A percentile compares a stretch with the other conserved stretches of the same genome.
Conservation (phyloP, 1,139 yeast species). For the Blastobotrys persicus region DNA sequence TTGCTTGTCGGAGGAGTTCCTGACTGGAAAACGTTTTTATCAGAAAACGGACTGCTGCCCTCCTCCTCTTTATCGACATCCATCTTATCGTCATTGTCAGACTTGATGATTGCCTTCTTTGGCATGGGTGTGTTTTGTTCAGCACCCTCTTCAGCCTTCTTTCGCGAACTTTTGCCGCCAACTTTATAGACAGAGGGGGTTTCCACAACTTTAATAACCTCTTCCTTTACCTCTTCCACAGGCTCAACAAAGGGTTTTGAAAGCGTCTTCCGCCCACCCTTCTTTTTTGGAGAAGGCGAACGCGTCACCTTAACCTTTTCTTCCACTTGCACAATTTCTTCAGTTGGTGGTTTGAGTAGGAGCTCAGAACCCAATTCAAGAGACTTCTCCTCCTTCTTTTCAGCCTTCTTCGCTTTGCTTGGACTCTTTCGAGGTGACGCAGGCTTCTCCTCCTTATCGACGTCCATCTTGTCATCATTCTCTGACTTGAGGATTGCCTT, state of each 20-base stretch:
- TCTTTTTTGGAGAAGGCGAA: slow-evolving; percentile 15
- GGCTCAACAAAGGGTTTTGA: slow-evolving; percentile 19
- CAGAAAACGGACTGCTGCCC: slow-evolving; percentile 38
- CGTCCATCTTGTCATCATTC: no score
- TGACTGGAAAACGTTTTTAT: slow-evolving; percentile 46
- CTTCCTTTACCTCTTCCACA: slow-evolving; percentile 16
- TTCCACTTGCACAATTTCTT: slow-evolving; percentile 14
- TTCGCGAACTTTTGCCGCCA: slow-evolving; percentile 13
- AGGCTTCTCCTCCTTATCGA: neutral
- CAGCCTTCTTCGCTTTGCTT: neutral
- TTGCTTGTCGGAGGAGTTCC: slow-evolving; percentile 22
- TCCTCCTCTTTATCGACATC: slow-evolving; percentile 2
- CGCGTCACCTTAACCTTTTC: slow-evolving; percentile 7
- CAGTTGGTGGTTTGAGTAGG: slow-evolving; percentile 7
- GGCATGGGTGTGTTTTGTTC: slow-evolving; percentile 1
- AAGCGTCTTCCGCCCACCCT: slow-evolving; percentile 19
- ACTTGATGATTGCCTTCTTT: neutral
- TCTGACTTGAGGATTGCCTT: no score
- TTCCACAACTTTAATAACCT: slow-evolving; percentile 7
- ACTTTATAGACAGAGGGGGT: slow-evolving; percentile 13
- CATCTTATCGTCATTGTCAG: neutral
- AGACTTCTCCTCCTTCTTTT: slow-evolving; percentile 10
- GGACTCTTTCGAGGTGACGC: slow-evolving; percentile 4
- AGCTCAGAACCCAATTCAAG: slow-evolving; percentile 8
- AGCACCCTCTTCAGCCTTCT: slow-evolving; percentile 14